Base-by-base conservation (phyloP, 129 eudicot genomes). In the Artemisia annua region DNA sequence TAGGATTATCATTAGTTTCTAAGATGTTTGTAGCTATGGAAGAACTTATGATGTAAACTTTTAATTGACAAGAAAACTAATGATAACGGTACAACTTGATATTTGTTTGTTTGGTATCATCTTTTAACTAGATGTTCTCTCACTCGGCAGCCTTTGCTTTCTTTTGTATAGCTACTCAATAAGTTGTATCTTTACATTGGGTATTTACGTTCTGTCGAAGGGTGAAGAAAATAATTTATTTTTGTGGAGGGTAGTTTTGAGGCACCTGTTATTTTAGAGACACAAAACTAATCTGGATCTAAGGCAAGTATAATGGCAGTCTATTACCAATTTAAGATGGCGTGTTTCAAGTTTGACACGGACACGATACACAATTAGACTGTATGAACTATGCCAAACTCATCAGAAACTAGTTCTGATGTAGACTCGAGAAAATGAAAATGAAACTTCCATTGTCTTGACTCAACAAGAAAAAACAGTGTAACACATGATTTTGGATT, bases 11-110 rank as follows among this genome's bases (percentile, higher is more conserved):
- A 70, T 62, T 30, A 17, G 18, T 52, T 35, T 30, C 63, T 53
- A 28, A 63, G 64, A 54, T 70, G 51, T 20, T 46, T 66, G 57
- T 68, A 17, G 48, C 73, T 68, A 68, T n/a, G 11, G 18, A 51
- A 26, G 73, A 13, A 4, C 17, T 61, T 61, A 11, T 61, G 46
- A 61, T 59, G 30, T 4, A 11, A 67, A 46, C 56, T 20, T 61
- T 61, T 16, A 3, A 12, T 61, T 28, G 30, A 67, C 54, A 10
- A 67, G 16, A 20, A 30, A 52, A 53, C 9, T 6, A 51, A 69
- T 11, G 63, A 24, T 46, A 48, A 19, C 48, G 18, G 57, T 4
- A 69, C 50, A 52, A 11, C 48, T 3, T 28, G 12, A 18, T 50
- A 51, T 51, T 2, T 69, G 54, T 26, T 30, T 69, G 73, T 28